Evolutionary conservation across 148 eudicot genomes (phyloP).

Genomic region (Heliosperma pusillum): DNA sequence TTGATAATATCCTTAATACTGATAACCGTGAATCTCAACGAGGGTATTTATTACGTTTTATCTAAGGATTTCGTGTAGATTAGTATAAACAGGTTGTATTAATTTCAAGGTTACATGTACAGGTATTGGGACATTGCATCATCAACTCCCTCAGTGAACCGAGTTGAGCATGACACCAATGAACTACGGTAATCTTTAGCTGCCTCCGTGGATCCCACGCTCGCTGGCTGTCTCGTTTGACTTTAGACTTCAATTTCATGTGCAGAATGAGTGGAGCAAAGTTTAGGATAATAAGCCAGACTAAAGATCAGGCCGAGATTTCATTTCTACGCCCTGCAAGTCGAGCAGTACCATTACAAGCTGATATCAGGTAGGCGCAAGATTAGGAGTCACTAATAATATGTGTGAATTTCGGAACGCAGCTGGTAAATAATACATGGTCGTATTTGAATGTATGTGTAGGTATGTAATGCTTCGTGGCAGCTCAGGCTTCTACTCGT

Average conservation of each 20-base stretch:
- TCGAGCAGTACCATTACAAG: constrained; percentile 28
- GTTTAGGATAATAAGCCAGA: constrained; percentile 30
- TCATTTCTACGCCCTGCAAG: constrained; percentile 36
- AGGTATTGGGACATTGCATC: constrained; percentile 64
- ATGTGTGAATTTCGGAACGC: no score
- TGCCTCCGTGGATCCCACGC: no score
- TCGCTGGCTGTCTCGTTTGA: no score
- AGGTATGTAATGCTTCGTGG: constrained; percentile 69
- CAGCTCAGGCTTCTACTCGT: constrained; percentile 59
- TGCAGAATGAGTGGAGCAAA: constrained; percentile 37
- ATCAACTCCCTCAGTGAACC: not conserved
- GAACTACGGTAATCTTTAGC: constrained; percentile 25
- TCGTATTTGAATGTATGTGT: constrained; percentile 3
- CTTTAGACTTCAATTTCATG: not conserved
- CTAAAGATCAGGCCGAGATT: constrained; percentile 34
- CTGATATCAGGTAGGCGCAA: constrained; percentile 38
- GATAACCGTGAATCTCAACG: constrained; percentile 30
- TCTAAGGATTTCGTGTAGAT: no score
- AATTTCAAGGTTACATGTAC: not conserved
- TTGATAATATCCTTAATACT: constrained; percentile 39
- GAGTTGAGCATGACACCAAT: constrained; percentile 18
- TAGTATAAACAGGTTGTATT: no score
- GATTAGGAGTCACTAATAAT: no score
- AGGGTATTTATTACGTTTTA: constrained; percentile 33
- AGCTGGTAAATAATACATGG: not conserved